Evolutionary conservation across 75 land plant species (phyloP).

Genomic region (Sequoiadendron giganteum): DNA sequence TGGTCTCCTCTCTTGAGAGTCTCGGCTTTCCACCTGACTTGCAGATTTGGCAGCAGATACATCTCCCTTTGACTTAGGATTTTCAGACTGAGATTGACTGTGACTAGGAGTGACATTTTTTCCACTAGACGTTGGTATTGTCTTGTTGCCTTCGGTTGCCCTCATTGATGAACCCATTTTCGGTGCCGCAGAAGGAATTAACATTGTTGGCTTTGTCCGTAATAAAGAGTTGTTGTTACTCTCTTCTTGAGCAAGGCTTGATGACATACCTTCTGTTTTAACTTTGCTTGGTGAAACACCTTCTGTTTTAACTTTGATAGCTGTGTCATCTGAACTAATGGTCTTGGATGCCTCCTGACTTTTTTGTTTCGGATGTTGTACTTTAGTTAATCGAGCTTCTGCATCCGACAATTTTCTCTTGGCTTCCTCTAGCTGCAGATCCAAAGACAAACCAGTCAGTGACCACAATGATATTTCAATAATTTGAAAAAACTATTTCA

Average conservation of each 20-base stretch:
- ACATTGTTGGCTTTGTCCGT: conserved; percentile 32
- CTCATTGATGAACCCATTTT: conserved; percentile 24
- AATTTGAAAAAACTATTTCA: neutral
- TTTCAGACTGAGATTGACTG: conserved; percentile 6
- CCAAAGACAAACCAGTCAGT: conserved; percentile 1
- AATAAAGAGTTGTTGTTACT: neutral
- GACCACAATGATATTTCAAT: neutral
- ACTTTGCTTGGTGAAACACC: conserved; percentile 19
- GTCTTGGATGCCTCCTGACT: neutral
- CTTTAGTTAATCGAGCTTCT: conserved; percentile 16
- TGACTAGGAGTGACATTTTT: neutral
- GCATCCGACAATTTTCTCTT: conserved; percentile 48
- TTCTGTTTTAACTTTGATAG: conserved; percentile 24
- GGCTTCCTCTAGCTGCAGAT: conserved; percentile 50
- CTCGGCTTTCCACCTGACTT: conserved; percentile 15
- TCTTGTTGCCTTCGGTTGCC: conserved; percentile 8
- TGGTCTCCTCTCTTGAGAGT: conserved; percentile 22
- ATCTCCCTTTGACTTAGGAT: conserved; percentile 15
- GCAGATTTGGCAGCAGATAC: neutral
- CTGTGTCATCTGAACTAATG: conserved; percentile 6
- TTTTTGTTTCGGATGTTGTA: neutral
- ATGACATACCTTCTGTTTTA: conserved; percentile 20
- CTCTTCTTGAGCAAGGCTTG: conserved; percentile 17
- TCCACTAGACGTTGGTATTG: conserved; percentile 9
- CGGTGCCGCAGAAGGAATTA: conserved; percentile 33